Evolutionary conservation across 805 yeast species (phyloP).

Genomic region (Lipomyces lipofer): DNA sequence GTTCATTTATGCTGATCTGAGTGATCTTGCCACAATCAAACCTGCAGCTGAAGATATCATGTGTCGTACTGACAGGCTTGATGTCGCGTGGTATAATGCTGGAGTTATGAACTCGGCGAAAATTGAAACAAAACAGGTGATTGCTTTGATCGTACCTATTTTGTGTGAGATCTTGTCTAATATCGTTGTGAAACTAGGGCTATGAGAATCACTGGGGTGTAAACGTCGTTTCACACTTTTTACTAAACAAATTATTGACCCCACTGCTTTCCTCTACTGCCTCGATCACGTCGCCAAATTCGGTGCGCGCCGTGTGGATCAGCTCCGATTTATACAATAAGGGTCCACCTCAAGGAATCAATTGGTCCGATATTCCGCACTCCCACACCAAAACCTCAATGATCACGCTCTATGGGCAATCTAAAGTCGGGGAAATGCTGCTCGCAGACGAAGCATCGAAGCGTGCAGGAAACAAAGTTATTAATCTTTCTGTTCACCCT

Average conservation of each 20-base stretch:
- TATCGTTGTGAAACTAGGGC: conserved; percentile 38
- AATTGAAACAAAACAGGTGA: conserved; percentile 41
- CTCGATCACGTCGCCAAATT: conserved; percentile 23
- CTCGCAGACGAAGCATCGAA: not conserved
- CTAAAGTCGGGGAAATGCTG: conserved; percentile 44
- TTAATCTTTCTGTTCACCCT: not conserved
- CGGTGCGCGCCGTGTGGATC: conserved; percentile 48
- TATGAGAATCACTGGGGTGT: conserved; percentile 48
- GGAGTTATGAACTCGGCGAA: conserved; percentile 40
- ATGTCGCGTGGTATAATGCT: conserved; percentile 47
- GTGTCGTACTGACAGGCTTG: conserved; percentile 36
- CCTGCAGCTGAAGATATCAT: conserved; percentile 40
- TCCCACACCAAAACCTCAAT: not conserved
- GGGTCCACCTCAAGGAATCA: conserved; percentile 40
- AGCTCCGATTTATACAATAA: conserved; percentile 43
- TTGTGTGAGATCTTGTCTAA: conserved; percentile 34
- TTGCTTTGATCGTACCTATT: not conserved
- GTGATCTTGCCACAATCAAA: conserved; percentile 37
- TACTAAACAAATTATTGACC: conserved; percentile 44
- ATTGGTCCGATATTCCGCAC: conserved; percentile 39
- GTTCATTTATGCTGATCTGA: not conserved
- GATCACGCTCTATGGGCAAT: conserved; percentile 42
- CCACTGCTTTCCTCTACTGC: conserved; percentile 44
- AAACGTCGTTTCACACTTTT: conserved; percentile 47
- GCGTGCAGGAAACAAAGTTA: not conserved